Conservation (phyloP, 179 eudicot genomes). For the Beta corolliflora region DNA sequence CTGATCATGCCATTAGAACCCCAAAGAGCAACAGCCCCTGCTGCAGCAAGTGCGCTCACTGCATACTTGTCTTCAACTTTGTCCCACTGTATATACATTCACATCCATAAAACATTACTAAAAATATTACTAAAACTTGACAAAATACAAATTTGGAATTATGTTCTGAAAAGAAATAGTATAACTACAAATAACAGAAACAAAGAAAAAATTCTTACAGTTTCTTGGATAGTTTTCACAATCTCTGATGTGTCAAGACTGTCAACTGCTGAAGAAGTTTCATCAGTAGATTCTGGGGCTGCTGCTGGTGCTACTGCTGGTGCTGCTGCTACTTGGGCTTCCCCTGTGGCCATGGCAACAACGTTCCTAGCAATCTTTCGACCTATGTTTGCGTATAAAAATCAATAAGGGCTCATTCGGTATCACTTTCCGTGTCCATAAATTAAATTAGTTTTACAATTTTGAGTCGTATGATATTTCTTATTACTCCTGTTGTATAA, state of each 20-base stretch:
- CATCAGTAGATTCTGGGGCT: background rate
- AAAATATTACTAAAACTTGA: background rate
- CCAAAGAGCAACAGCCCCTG: conserved; percentile 59
- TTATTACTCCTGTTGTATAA: too few species aligned
- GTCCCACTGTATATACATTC: conserved; percentile 63
- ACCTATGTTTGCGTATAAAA: conserved; percentile 37
- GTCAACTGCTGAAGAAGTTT: conserved; percentile 30
- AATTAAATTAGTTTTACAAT: too few species aligned
- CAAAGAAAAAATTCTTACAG: conserved; percentile 43
- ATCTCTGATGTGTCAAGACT: conserved; percentile 49
- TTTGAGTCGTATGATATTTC: too few species aligned
- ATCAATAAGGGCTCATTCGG: too few species aligned
- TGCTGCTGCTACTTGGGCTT: conserved; percentile 50
- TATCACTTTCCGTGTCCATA: too few species aligned
- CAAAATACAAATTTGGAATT: too few species aligned
- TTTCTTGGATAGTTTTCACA: conserved; percentile 58
- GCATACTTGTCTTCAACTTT: conserved; percentile 99
- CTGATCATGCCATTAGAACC: conserved; percentile 74
- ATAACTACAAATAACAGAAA: background rate
- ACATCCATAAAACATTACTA: background rate
- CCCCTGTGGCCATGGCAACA: conserved; percentile 84
- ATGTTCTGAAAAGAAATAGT: background rate
- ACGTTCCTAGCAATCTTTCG: conserved; percentile 76
- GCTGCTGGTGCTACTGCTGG: conserved; percentile 2
- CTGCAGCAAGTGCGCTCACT: conserved; percentile 69